phyloP scores from a whole-genome alignment of 352 stramenopile genomes.

The Phytophthora pluvialis region DNA sequence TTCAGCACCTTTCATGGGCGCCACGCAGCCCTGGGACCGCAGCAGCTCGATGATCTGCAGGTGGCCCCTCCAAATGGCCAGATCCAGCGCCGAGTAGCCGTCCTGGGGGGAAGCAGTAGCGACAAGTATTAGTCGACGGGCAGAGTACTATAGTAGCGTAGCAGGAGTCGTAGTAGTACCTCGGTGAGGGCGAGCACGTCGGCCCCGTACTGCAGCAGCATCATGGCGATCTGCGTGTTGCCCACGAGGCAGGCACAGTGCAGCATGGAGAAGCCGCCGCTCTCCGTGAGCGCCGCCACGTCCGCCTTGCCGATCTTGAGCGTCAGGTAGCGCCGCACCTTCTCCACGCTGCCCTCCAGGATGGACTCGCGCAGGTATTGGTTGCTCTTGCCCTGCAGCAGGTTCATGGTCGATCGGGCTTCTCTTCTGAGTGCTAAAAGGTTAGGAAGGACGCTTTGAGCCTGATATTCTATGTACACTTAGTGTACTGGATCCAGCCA shows the following conservation, averaged over 20 bases:
- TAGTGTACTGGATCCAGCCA: conserved; percentile 1
- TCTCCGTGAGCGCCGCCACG: conserved; percentile 78
- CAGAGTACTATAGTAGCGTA: background rate
- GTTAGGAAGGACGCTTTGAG: background rate
- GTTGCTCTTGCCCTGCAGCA: conserved; percentile 89
- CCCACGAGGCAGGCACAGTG: conserved; percentile 77
- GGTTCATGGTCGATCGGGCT: conserved; percentile 55
- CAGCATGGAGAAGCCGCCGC: conserved; percentile 83
- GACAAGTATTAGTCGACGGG: conserved; percentile 1
- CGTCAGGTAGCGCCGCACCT: conserved; percentile 80
- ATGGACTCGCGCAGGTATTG: conserved; percentile 86
- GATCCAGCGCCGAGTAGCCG: conserved; percentile 80
- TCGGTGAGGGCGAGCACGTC: conserved; percentile 82
- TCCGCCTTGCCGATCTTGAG: conserved; percentile 87
- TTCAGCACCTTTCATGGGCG: conserved; percentile 76
- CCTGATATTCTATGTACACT: conserved; percentile 21
- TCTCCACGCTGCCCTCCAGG: conserved; percentile 83
- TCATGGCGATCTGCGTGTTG: conserved; percentile 90
- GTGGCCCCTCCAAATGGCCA: conserved; percentile 85
- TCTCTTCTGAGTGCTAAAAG: too few relatives aligned
- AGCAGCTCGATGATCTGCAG: conserved; percentile 85
- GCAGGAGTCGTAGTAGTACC: conserved; percentile 31
- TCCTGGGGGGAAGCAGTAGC: conserved; percentile 43
- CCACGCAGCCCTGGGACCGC: conserved; percentile 79
- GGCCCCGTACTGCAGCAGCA: conserved; percentile 81